Evolutionary conservation across 1,139 yeast species (phyloP).

Genomic region (Pichia sp.): DNA sequence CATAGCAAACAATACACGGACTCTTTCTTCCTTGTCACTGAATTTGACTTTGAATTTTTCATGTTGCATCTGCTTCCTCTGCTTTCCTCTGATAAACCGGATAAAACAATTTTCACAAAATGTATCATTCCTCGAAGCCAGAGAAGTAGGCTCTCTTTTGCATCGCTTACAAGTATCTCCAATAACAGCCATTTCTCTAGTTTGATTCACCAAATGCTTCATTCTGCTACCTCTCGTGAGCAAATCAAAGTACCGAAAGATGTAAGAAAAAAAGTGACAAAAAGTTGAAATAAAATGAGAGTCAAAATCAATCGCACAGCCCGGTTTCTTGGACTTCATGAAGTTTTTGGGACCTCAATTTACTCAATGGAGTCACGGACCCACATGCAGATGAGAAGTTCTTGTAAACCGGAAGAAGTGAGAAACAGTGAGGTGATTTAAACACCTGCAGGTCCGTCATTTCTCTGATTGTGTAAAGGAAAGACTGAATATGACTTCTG

Average conservation of each 20-base stretch:
- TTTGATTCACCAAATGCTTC: background rate
- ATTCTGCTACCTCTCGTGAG: too few relatives aligned
- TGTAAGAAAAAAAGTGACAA: background rate
- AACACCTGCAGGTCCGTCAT: too few relatives aligned
- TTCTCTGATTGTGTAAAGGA: background rate
- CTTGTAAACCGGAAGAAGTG: too few relatives aligned
- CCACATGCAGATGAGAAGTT: too few relatives aligned
- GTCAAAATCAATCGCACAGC: background rate
- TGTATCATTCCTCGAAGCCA: slow-evolving; percentile 62
- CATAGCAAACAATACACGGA: slow-evolving; percentile 53
- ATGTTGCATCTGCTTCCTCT: slow-evolving; percentile 67
- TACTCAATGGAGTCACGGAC: background rate
- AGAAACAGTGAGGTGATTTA: too few relatives aligned
- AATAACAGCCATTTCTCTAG: slow-evolving; percentile 2
- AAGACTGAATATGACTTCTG: background rate
- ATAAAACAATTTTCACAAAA: slow-evolving; percentile 71
- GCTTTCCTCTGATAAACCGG: slow-evolving; percentile 70
- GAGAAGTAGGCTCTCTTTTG: slow-evolving; percentile 41
- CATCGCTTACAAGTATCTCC: slow-evolving; percentile 46
- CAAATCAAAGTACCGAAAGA: background rate
- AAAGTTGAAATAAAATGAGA: background rate
- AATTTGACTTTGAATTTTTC: slow-evolving; percentile 70
- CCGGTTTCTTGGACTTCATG: background rate
- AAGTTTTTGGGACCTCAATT: background rate
- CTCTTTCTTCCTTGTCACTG: slow-evolving; percentile 31